A percentile compares a stretch with the other conserved stretches of the same genome.
phyloP scores from a whole-genome alignment of 331 rosid species.

The Acacia pycnantha region DNA sequence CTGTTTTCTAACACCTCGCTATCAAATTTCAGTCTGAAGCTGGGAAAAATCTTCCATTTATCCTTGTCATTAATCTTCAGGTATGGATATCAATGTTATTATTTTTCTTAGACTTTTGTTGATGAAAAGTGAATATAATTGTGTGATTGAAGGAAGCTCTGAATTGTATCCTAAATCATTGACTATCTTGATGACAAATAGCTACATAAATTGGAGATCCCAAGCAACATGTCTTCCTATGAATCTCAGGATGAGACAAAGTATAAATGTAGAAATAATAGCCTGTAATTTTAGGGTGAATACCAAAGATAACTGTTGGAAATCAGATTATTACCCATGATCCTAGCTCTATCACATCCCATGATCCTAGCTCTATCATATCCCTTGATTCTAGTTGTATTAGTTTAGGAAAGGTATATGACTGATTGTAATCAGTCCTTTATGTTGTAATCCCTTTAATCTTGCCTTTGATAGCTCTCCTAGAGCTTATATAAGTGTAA shows the following conservation, averaged over 20 bases:
- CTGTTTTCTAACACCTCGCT: constrained; percentile 31
- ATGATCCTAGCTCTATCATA: too few relatives aligned
- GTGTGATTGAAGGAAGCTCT: neutral
- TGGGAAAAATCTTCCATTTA: constrained; percentile 83
- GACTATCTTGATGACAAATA: neutral
- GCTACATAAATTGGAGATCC: neutral
- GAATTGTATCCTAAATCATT: neutral
- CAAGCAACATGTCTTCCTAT: neutral
- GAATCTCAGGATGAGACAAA: neutral
- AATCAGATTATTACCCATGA: too few relatives aligned
- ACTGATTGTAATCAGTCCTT: too few relatives aligned
- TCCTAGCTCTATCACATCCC: too few relatives aligned
- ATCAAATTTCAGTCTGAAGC: constrained; percentile 75
- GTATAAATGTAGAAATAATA: neutral
- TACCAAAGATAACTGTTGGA: too few relatives aligned
- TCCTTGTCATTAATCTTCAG: constrained; percentile 90
- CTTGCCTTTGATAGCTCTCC: too few relatives aligned
- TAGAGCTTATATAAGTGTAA: too few relatives aligned
- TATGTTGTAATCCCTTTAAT: too few relatives aligned
- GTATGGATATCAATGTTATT: constrained; percentile 42
- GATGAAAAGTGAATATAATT: constrained; percentile 9
- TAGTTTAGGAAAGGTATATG: too few relatives aligned
- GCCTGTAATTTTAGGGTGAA: neutral
- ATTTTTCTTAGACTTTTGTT: neutral
- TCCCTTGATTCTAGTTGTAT: too few relatives aligned